Evolutionary conservation across 148 eudicot genomes (phyloP).

Genomic region (Limonium bicolor): DNA sequence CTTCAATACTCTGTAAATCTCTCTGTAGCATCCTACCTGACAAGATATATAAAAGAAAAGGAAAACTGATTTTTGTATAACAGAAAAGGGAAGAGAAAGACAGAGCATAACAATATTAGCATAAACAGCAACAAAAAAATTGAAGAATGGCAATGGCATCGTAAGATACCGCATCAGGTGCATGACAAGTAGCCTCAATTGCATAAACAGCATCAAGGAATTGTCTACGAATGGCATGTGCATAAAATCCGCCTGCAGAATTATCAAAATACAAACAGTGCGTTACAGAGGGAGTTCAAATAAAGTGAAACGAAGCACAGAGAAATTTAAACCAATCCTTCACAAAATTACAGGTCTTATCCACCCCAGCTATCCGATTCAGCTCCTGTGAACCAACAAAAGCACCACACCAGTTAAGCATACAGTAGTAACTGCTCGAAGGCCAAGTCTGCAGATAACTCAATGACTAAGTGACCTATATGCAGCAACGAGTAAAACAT

Average conservation of each 20-base stretch:
- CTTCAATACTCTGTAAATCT: constrained; percentile 67
- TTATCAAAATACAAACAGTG: constrained; percentile 3
- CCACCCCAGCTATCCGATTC: constrained; percentile 58
- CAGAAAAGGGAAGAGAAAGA: neutral
- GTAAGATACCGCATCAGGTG: constrained; percentile 72
- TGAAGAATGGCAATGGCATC: neutral
- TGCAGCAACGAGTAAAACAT: too few species aligned
- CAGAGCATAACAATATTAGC: neutral
- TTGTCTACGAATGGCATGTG: constrained; percentile 78
- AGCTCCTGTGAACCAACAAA: constrained; percentile 31
- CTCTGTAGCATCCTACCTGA: constrained; percentile 84
- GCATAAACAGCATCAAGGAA: constrained; percentile 80
- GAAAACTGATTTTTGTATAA: neutral
- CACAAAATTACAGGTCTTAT: constrained; percentile 62
- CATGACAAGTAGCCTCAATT: constrained; percentile 97
- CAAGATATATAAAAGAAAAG: neutral
- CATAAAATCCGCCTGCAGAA: constrained; percentile 93
- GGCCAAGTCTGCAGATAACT: too few species aligned
- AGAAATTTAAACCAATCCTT: constrained; percentile 30
- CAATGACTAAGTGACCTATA: neutral
- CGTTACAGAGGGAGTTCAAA: neutral
- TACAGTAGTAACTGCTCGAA: too few species aligned
- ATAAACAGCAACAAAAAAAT: neutral
- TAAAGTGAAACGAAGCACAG: neutral
- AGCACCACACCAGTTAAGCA: too few species aligned